These are phyloP conservation scores for Cenchrus americanus DNA, from an alignment of 176 grass and related monocot species.

Conservation along the genomic window DNA sequence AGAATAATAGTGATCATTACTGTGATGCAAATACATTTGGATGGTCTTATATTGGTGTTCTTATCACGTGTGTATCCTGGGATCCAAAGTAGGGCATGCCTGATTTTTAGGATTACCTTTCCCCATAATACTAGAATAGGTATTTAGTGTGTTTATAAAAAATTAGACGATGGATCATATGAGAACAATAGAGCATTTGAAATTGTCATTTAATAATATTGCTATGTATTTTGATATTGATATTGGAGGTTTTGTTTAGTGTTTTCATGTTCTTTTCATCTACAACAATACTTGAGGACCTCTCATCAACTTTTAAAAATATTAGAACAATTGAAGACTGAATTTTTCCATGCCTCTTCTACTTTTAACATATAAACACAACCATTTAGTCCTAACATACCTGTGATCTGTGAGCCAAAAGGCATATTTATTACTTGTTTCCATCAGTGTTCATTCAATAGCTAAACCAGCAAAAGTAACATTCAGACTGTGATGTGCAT, in stretches of 20 bases:
- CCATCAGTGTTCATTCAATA: not conserved
- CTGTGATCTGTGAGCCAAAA: not conserved
- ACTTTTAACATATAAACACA: constrained; percentile 10
- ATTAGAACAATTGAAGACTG: not conserved
- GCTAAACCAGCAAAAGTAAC: not conserved
- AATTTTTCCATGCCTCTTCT: not conserved
- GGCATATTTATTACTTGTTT: constrained; percentile 16
- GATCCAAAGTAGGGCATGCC: not conserved
- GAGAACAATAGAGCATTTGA: not conserved
- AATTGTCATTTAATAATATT: not conserved
- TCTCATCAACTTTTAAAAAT: not conserved
- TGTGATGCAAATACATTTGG: not conserved
- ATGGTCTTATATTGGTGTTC: not conserved
- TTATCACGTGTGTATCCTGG: not conserved
- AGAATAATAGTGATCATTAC: constrained; percentile 15
- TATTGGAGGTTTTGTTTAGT: not conserved
- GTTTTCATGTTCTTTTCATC: not conserved
- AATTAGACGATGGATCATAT: not conserved
- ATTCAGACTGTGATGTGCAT: constrained; percentile 24
- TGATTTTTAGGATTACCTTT: constrained; percentile 6
- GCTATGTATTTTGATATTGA: constrained; percentile 17
- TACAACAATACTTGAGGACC: not conserved
- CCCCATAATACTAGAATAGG: not conserved
- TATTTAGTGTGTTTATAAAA: not conserved
- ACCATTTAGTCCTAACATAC: not conserved